phyloP scores from a whole-genome alignment of 768 basidiomycete species.

The Lactifluus subvellereus region DNA sequence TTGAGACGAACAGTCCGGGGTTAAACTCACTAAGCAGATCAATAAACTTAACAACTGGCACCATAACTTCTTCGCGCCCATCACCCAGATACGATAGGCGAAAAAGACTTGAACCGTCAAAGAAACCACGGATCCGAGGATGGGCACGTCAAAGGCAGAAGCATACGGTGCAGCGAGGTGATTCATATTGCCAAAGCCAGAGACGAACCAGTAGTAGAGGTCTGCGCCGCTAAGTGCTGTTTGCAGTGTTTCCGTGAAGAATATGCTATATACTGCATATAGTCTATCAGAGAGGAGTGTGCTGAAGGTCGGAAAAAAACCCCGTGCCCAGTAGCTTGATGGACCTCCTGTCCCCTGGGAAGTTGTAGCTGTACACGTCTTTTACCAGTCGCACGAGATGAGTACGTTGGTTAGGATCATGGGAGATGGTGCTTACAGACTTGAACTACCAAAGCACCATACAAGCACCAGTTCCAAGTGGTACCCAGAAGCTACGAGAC shows the following conservation, averaged over 20 bases:
- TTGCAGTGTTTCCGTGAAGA: constrained; percentile 27
- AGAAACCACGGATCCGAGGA: too few relatives aligned
- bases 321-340: constrained; percentile 9
- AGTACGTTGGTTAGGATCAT: background rate
- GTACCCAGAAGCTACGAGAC: background rate
- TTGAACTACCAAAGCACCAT: constrained; percentile 29
- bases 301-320: background rate
- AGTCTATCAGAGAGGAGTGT: background rate
- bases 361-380: constrained; percentile 19
- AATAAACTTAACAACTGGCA: background rate
- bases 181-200: constrained; percentile 33
- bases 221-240: constrained; percentile 28
- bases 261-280: constrained; percentile 27
- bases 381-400: background rate
- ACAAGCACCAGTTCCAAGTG: constrained; percentile 29
- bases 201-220: constrained; percentile 29
- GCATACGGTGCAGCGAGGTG: too few relatives aligned
- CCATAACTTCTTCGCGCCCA: background rate
- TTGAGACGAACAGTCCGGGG: too few relatives aligned
- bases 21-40: constrained; percentile 1
- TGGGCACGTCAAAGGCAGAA: too few relatives aligned
- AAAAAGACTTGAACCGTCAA: too few relatives aligned
- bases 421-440: constrained; percentile 26
- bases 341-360: background rate
- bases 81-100: constrained; percentile 29